Evolutionary conservation across 179 eudicot genomes (phyloP).

Genomic region (Gypsophila paniculata): DNA sequence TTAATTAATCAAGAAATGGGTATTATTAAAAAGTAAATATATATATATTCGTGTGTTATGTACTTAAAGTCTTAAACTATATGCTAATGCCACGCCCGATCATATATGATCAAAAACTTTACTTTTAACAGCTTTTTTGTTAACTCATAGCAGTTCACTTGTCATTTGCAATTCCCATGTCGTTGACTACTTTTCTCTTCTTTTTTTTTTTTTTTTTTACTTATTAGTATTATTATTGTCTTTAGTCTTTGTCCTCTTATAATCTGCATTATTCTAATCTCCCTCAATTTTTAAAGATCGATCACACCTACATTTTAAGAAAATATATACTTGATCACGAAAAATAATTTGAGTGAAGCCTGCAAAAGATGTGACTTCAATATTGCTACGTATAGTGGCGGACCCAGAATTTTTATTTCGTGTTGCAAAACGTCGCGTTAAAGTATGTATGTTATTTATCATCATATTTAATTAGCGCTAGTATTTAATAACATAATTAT

Average conservation of each 20-base stretch:
- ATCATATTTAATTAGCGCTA: too few relatives aligned
- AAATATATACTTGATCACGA: not conserved
- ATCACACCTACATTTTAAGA: not conserved
- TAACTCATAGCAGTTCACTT: not conserved
- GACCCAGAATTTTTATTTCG: too few relatives aligned
- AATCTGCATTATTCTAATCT: too few relatives aligned
- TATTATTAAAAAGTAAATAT: too few relatives aligned
- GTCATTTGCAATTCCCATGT: constrained; percentile 15
- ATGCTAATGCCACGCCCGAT: constrained; percentile 1
- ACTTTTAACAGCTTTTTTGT: constrained; percentile 17
- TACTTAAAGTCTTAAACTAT: not conserved
- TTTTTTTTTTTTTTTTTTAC: not conserved
- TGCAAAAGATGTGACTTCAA: too few relatives aligned
- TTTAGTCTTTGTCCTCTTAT: not conserved
- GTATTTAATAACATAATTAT: too few relatives aligned
- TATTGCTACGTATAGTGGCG: too few relatives aligned
- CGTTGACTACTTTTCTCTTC: constrained; percentile 10
- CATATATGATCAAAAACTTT: not conserved
- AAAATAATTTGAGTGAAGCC: too few relatives aligned
- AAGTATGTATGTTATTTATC: too few relatives aligned
- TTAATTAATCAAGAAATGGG: too few relatives aligned
- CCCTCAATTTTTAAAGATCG: not conserved
- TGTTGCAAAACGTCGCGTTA: too few relatives aligned
- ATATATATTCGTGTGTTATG: not conserved
- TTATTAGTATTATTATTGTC: not conserved